Evolutionary conservation across 768 basidiomycete genomes (phyloP), one percentile per base, ranked within the genome.

Genomic region (Fistulinella prunicolor): DNA sequence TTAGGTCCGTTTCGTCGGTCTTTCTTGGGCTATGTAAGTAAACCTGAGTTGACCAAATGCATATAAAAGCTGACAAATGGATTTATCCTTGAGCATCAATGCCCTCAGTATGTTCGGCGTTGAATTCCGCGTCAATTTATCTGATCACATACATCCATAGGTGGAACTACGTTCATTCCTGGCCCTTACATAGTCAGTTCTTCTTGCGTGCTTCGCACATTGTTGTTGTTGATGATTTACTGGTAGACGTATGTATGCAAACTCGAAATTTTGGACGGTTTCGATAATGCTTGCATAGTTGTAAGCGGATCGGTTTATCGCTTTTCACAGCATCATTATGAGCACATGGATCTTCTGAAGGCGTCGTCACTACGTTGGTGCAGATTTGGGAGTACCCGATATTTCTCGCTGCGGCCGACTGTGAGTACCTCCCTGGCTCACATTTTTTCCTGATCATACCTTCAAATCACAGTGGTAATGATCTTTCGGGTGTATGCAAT

Each of bases 1-100:
- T 3, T 14, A 59, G 57, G 39, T 60, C n/a, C 57, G 58, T 29
- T 59, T 56, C 20, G 4, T 34, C 0, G 54, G 57, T 22, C 22
- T 58, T 32, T 47, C 44, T 34, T 49, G 49, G 46, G 24, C 28
- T 9, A 16, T 46, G 57, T 60, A 38, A 1, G 57, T 46, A 7
- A 29, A 19, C 9, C 21, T n/a, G n/a, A 14, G 7, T 32, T 32
- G 13, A 3, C 13, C 2, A 13, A 3, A 6, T 14, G 14, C 12
- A 21, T 22, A 7, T 23, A 32, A 12, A 32, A 32, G 13, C 30
- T 32, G 13, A n/a, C n/a, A n/a, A 32, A 14, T 12, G 4, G 13
- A 14, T 14, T 12, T 12, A 32, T 32, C 30, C 7, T 8, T 14
- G 13, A 32, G 30, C 13, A 14, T 14, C 7, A 32, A 10, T 9